Percentiles rank a stretch among this genome's conserved stretches.
phyloP scores from a whole-genome alignment of 345 rosid genomes.

The Sapria himalayana region DNA sequence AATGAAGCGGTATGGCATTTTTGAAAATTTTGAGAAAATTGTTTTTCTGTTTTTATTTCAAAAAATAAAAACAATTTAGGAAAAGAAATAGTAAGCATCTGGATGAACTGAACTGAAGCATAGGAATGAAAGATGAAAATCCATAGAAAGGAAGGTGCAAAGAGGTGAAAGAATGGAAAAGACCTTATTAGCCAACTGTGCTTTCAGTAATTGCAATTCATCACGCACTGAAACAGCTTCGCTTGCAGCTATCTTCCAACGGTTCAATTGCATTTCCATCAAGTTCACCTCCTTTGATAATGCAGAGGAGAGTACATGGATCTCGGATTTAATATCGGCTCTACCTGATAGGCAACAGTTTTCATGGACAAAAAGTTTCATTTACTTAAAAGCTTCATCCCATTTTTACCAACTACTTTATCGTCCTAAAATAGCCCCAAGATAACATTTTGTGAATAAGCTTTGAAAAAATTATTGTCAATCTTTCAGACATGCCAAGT shows the following conservation, averaged over 20 bases:
- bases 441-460: no score
- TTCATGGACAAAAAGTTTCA: constrained; percentile 8
- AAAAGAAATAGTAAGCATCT: not conserved
- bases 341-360: constrained; percentile 32
- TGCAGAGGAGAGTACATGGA: constrained; percentile 77
- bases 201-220: constrained; percentile 37
- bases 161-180: constrained; percentile 3
- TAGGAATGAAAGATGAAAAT: not conserved
- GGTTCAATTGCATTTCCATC: constrained; percentile 82
- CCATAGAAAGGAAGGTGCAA: constrained; percentile 4
- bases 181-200: constrained; percentile 51
- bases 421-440: no score
- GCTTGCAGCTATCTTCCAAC: constrained; percentile 73
- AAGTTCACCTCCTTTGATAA: constrained; percentile 80
- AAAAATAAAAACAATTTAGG: not conserved
- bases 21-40: no score
- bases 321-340: constrained; percentile 67
- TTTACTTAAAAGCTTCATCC: no score
- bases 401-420: constrained; percentile 7
- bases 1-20: no score
- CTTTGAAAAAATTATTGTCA: no score
- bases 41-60: no score
- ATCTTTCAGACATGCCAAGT: no score
- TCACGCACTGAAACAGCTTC: constrained; percentile 55
- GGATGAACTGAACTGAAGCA: no score